These are phyloP conservation scores for Geotrichum phurueaensis DNA, from an alignment of 1,139 yeast genomes.

Conservation along the genomic window DNA sequence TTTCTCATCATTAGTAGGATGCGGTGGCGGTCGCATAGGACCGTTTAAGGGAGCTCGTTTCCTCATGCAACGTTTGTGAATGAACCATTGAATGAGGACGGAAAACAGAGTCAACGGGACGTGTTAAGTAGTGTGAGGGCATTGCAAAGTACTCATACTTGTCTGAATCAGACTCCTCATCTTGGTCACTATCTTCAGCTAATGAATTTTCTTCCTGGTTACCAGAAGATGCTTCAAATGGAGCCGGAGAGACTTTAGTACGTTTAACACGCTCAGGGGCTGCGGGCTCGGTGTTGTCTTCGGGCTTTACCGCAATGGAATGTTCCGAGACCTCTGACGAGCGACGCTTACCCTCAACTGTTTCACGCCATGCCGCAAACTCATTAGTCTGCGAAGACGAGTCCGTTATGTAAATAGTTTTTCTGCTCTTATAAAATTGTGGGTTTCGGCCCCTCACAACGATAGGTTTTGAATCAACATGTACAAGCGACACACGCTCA, in stretches of 20 bases:
- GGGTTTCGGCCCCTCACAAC: slow-evolving; percentile 65
- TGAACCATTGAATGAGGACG: slow-evolving; percentile 57
- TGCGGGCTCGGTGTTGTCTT: background rate
- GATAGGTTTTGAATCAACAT: slow-evolving; percentile 42
- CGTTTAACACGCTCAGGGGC: background rate
- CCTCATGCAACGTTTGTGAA: slow-evolving; percentile 20
- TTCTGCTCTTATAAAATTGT: slow-evolving; percentile 52
- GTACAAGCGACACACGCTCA: slow-evolving; percentile 27
- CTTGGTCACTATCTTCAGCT: slow-evolving; percentile 4
- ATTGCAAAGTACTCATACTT: slow-evolving; percentile 52
- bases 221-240: background rate
- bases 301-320: background rate
- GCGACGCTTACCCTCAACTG: slow-evolving; percentile 35
- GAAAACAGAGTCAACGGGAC: slow-evolving; percentile 55
- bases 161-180: slow-evolving; percentile 22
- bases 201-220: background rate
- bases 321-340: background rate
- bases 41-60: background rate
- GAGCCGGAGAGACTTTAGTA: background rate
- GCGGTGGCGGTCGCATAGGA: slow-evolving; percentile 19
- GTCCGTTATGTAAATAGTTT: slow-evolving; percentile 37
- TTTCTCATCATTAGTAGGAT: background rate
- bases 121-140: slow-evolving; percentile 50
- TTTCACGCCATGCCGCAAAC: background rate
- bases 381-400: background rate